Conservation (phyloP, 371 early-diverging fungal species). For the Conidiobolus incongruus region DNA sequence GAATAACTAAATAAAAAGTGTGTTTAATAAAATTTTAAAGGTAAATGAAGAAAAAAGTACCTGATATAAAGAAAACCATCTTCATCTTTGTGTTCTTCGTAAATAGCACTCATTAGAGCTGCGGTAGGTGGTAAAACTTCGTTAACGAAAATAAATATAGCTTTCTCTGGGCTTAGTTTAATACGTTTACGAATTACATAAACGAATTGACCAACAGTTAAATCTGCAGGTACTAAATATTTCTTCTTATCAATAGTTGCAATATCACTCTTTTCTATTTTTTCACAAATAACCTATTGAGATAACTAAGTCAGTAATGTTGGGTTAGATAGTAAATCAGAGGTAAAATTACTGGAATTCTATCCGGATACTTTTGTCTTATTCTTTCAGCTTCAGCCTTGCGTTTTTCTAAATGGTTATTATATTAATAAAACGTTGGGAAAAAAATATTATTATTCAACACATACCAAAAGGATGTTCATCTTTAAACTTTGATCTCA, state of each 20-base stretch:
- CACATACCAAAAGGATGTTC: conserved; percentile 81
- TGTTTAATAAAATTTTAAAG: not conserved
- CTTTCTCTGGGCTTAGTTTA: conserved; percentile 85
- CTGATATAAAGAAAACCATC: conserved; percentile 90
- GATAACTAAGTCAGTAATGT: not conserved
- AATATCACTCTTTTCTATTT: conserved; percentile 88
- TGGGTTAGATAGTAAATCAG: not conserved
- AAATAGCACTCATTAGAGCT: conserved; percentile 69
- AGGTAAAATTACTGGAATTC: conserved; percentile 56
- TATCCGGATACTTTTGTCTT: conserved; percentile 88
- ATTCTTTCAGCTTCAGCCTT: conserved; percentile 92
- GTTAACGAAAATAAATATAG: conserved; percentile 95
- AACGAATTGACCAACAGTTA: conserved; percentile 95
- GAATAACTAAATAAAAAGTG: conserved; percentile 2
- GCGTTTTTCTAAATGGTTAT: conserved; percentile 51
- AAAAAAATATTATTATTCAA: not conserved
- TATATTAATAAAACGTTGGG: conserved; percentile 1
- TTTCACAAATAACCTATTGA: conserved; percentile 64
- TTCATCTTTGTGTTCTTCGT: conserved; percentile 86
- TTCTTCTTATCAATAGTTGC: conserved; percentile 94
- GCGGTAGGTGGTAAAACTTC: conserved; percentile 79
- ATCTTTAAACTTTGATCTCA: conserved; percentile 89
- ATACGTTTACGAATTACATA: conserved; percentile 88
- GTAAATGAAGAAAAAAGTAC: conserved; percentile 16
- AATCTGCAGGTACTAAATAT: conserved; percentile 88